Conservation (phyloP, 139 green algal genomes). For the Chlamydomonas asymmetrica region DNA sequence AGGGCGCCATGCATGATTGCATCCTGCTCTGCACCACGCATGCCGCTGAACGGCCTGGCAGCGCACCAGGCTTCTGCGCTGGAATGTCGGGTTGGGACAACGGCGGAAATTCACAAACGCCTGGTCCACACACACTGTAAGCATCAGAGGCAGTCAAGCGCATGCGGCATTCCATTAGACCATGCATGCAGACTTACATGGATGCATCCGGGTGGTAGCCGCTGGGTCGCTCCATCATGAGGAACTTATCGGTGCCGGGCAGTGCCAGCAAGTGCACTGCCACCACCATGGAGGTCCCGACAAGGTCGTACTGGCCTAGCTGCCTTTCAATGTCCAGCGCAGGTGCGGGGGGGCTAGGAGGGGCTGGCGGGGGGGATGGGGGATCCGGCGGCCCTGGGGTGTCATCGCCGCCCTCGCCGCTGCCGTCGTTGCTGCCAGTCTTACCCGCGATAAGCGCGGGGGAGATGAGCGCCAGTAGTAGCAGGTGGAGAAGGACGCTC, state of each 20-base stretch:
- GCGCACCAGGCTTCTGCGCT: background rate
- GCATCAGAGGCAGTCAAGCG: background rate
- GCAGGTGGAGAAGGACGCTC: too few relatives aligned
- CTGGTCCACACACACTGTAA: background rate
- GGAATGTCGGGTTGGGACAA: background rate
- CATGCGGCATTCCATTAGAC: background rate
- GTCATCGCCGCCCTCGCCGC: background rate
- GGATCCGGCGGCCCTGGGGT: background rate
- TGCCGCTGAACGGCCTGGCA: too few relatives aligned
- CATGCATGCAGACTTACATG: background rate
- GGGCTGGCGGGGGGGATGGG: background rate
- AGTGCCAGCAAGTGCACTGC: slow-evolving; percentile 34
- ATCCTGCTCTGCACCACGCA: too few relatives aligned
- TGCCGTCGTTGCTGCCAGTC: too few relatives aligned
- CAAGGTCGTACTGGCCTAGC: slow-evolving; percentile 4
- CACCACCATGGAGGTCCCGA: slow-evolving; percentile 19
- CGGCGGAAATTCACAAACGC: background rate
- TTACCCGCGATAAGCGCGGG: too few relatives aligned
- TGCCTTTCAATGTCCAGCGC: background rate
- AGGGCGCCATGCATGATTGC: background rate
- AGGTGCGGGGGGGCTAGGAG: background rate
- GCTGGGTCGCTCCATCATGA: slow-evolving; percentile 22
- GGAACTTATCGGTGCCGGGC: slow-evolving; percentile 20
- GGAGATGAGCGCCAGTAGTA: too few relatives aligned
- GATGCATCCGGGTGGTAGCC: background rate